Conservation (phyloP, 169 alveolate genomes). For the Plasmodium fragile region DNA sequence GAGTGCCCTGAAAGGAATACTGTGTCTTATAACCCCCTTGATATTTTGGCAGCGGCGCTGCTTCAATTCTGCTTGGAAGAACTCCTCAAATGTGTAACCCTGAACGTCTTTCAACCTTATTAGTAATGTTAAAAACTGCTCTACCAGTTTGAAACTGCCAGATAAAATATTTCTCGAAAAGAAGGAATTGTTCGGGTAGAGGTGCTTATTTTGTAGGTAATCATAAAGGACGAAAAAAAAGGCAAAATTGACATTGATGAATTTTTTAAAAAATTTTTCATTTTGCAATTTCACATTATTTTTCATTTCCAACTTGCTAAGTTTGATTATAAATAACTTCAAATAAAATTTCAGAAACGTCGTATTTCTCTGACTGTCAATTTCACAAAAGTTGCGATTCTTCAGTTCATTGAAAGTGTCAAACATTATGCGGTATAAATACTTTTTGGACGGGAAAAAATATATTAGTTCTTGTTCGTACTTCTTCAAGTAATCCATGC, state of each 20-base stretch:
- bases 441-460: constrained; percentile 65
- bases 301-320: constrained; percentile 34
- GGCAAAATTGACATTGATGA: constrained; percentile 24
- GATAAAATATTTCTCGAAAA: constrained; percentile 2
- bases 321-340: constrained; percentile 16
- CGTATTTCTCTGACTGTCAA: constrained; percentile 7
- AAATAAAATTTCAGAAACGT: constrained; percentile 19
- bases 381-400: not conserved
- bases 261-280: constrained; percentile 64
- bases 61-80: constrained; percentile 17
- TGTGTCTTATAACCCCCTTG: constrained; percentile 26
- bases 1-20: not conserved
- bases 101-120: constrained; percentile 4
- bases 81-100: constrained; percentile 2
- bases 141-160: not conserved
- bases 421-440: constrained; percentile 5
- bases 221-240: constrained; percentile 60
- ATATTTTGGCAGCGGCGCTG: constrained; percentile 4
- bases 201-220: not conserved
- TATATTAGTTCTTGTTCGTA: constrained; percentile 36
- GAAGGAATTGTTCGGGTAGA: constrained; percentile 2
- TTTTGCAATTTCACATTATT: constrained; percentile 32
- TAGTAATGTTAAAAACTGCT: not conserved
- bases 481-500: constrained; percentile 13
- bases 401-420: constrained; percentile 32